Percentiles rank a stretch among this genome's conserved stretches.
Conservation (phyloP, 1,284 basidiomycete species). For the Sanguinoderma infundibulare region DNA sequence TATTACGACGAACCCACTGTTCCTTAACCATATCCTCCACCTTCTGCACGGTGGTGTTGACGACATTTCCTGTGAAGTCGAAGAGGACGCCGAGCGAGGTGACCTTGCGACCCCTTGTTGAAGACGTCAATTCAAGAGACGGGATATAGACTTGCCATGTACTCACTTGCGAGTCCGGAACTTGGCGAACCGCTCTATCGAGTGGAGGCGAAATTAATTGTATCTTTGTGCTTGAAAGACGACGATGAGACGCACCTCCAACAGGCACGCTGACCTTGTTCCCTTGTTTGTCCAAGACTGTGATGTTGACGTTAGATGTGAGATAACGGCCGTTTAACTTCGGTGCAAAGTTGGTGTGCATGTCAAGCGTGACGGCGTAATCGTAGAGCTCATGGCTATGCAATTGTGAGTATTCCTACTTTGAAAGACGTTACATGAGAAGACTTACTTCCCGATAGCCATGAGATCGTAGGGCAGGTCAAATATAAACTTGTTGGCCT, state of each 20-base stretch:
- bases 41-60: slow-evolving; percentile 75
- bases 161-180: slow-evolving; percentile 60
- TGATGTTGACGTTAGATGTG: slow-evolving; percentile 87
- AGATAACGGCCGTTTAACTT: slow-evolving; percentile 77
- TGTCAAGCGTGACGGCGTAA: slow-evolving; percentile 77
- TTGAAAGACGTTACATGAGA: neutral
- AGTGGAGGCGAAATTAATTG: neutral
- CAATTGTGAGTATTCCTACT: neutral
- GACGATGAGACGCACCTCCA: slow-evolving; percentile 48
- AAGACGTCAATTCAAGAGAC: neutral
- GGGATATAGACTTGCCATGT: neutral
- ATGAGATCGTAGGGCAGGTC: slow-evolving; percentile 84
- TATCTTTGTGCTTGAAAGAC: neutral
- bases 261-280: slow-evolving; percentile 61
- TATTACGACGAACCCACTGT: slow-evolving; percentile 63
- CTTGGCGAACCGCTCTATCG: slow-evolving; percentile 65
- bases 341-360: slow-evolving; percentile 81
- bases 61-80: slow-evolving; percentile 68
- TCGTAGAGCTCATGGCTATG: slow-evolving; percentile 83
- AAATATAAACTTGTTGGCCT: slow-evolving; percentile 76
- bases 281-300: slow-evolving; percentile 56
- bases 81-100: slow-evolving; percentile 85
- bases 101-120: slow-evolving; percentile 64
- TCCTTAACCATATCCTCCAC: slow-evolving; percentile 80
- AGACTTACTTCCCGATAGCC: slow-evolving; percentile 81